Conservation (phyloP, 176 grass and related monocot species). For the Triticum timopheevii region DNA sequence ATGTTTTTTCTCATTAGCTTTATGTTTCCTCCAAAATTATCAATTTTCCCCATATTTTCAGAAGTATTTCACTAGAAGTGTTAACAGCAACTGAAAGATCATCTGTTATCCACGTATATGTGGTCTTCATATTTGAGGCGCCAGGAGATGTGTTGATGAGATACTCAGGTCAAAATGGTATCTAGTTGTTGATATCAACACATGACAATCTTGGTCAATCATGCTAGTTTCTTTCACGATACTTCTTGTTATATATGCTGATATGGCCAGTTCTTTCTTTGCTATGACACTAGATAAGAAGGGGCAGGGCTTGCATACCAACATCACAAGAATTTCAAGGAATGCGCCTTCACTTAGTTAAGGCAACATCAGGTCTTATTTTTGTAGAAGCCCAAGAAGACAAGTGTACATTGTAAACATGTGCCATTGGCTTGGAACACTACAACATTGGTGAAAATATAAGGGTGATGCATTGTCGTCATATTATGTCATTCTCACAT, state of each 20-base stretch:
- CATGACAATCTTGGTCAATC: slow-evolving; percentile 66
- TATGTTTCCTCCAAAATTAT: not conserved
- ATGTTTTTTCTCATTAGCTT: not conserved
- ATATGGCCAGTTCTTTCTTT: slow-evolving; percentile 76
- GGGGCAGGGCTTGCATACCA: slow-evolving; percentile 39
- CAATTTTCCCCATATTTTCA: slow-evolving; percentile 2
- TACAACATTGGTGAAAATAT: slow-evolving; percentile 76
- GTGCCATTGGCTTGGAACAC: slow-evolving; percentile 95
- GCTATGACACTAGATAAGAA: slow-evolving; percentile 58
- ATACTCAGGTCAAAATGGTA: slow-evolving; percentile 51
- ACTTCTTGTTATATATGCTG: slow-evolving; percentile 75
- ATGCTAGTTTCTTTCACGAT: slow-evolving; percentile 77
- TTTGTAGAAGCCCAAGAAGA: slow-evolving; percentile 72
- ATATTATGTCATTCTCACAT: slow-evolving; percentile 63
- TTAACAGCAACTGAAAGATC: slow-evolving; percentile 78
- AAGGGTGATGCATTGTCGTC: slow-evolving; percentile 68
- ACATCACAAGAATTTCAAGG: slow-evolving; percentile 57
- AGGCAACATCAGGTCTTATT: slow-evolving; percentile 76
- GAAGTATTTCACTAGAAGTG: slow-evolving; percentile 21
- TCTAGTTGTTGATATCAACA: slow-evolving; percentile 58
- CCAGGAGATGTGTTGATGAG: slow-evolving; percentile 62
- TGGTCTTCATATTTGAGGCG: slow-evolving; percentile 66
- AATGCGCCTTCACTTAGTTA: slow-evolving; percentile 82
- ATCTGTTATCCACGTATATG: slow-evolving; percentile 57
- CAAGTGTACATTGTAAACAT: slow-evolving; percentile 62